phyloP scores from a whole-genome alignment of 2,329 filamentous ascomycete genomes.

The Xylariaceae sp. region DNA sequence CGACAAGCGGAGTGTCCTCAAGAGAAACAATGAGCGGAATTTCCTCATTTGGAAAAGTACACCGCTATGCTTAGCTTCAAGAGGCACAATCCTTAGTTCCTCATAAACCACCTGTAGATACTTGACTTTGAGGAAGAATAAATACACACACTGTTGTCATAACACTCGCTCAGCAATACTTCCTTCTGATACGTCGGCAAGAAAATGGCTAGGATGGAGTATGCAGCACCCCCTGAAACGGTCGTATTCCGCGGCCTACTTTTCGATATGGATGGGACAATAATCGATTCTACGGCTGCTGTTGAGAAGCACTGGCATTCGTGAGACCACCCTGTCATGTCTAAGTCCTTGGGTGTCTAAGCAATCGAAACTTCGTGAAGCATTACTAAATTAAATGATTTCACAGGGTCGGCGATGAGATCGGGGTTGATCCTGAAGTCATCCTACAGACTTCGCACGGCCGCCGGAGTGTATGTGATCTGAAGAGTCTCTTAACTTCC shows the following conservation, averaged over 20 bases:
- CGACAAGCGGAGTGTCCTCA: too few relatives aligned
- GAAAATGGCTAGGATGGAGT: conserved; percentile 40
- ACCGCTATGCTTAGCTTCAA: conserved; percentile 14
- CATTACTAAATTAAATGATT: conserved; percentile 8
- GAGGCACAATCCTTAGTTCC: too few relatives aligned
- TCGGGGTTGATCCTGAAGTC: conserved; percentile 81
- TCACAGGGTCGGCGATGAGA: conserved; percentile 76
- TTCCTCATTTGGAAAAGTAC: conserved; percentile 23
- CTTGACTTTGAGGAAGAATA: too few relatives aligned
- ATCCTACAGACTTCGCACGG: conserved; percentile 94
- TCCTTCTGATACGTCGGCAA: background rate
- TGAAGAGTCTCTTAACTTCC: background rate
- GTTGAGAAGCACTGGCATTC: conserved; percentile 79
- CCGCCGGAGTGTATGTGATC: conserved; percentile 63
- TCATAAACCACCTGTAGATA: too few relatives aligned
- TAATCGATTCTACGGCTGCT: conserved; percentile 81
- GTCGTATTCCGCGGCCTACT: conserved; percentile 63
- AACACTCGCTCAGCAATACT: too few relatives aligned
- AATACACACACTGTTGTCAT: too few relatives aligned
- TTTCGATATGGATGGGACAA: conserved; percentile 83
- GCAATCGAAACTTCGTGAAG: too few relatives aligned
- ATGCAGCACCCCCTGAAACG: conserved; percentile 52
- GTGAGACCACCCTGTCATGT: conserved; percentile 55
- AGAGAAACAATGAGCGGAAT: conserved; percentile 15
- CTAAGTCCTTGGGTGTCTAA: too few relatives aligned